Base-by-base conservation (phyloP, 2,329 filamentous ascomycete genomes). In the Ophiostoma triangulosporum region DNA sequence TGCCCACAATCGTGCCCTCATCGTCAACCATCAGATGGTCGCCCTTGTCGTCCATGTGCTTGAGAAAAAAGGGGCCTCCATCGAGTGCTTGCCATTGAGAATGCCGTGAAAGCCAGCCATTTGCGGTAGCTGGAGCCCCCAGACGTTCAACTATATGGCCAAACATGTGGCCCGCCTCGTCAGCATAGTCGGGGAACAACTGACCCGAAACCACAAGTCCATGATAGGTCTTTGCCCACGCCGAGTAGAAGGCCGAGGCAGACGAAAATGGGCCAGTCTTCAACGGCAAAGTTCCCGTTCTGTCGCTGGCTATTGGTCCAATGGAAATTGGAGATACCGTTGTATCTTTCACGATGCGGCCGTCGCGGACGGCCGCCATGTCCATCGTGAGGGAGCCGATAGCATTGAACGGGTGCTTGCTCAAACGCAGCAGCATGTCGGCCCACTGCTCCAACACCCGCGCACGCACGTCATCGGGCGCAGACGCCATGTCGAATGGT, bases 21-120 rank as follows among this genome's bases (percentile, higher is more conserved):
- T 45, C 26, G 15, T 54, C 49, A 8, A 54, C 53, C 1, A 54
- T 20, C 9, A 54, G n/a, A 20, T 54, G 53, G 32, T 54, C 53
- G 24, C 48, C 53, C 24, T 48, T 54, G 48, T 54, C 53, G 48
- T 54, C 53, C 12, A 32, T 3, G 48, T 54, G 53, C n/a, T 22
- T 29, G 15, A 48, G 38, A 14, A 48, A 51, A 22, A 54, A 54
- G 6, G 67, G 66, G 70, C 1, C 70, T 71, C 6, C 68, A 73
- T n/a, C 15, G 5, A 32, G 76, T 68, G 54, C 43, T 17, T 46
- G 22, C 6, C 14, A 27, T 72, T 70, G 55, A 64, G 70, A 7
- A 72, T 49, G 3, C 72, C 64, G 55, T 76, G 69, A 1, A 70
- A 35, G 33, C 33, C 33, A 35, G 33, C 33, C 33, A 35, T 35